Percentiles rank a stretch among this genome's conserved stretches.
These are phyloP conservation scores for Diplosphaera chodatii DNA, from an alignment of 139 green algal genomes.

Conservation along the genomic window DNA sequence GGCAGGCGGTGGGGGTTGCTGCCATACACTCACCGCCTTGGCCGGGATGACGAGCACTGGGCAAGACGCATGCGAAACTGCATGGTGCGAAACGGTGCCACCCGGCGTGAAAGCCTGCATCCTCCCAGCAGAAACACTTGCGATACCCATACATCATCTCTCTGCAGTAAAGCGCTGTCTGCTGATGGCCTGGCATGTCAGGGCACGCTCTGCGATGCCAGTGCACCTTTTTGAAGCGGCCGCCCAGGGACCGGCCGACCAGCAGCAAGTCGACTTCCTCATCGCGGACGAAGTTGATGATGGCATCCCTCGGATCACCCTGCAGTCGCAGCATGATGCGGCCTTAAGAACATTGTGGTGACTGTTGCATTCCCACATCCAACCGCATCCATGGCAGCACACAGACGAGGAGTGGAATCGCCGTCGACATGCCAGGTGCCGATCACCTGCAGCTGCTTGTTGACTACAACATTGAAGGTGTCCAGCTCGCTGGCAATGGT, in stretches of 20 bases:
- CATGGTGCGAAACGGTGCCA: background rate
- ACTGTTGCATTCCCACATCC: too few species aligned
- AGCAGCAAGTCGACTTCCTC: background rate
- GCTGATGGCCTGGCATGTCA: too few species aligned
- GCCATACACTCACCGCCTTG: too few species aligned
- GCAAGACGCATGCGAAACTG: background rate
- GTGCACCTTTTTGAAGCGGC: background rate
- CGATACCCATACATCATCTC: too few species aligned
- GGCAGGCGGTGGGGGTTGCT: too few species aligned
- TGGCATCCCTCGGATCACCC: background rate
- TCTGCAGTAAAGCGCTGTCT: too few species aligned
- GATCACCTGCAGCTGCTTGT: background rate
- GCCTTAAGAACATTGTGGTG: too few species aligned
- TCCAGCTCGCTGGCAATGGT: background rate
- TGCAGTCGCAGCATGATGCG: too few species aligned
- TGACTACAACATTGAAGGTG: background rate
- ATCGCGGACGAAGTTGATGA: background rate
- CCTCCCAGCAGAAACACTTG: too few species aligned
- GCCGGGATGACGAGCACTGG: background rate
- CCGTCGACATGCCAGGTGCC: too few species aligned
- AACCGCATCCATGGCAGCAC: too few species aligned
- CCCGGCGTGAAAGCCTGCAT: background rate
- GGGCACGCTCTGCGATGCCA: background rate
- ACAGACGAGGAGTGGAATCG: too few species aligned
- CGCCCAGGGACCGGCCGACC: background rate